Evolutionary conservation across 2,329 filamentous ascomycete species (phyloP), one percentile per base, ranked within the genome.

Genomic region (Fusarium tjaetaba): DNA sequence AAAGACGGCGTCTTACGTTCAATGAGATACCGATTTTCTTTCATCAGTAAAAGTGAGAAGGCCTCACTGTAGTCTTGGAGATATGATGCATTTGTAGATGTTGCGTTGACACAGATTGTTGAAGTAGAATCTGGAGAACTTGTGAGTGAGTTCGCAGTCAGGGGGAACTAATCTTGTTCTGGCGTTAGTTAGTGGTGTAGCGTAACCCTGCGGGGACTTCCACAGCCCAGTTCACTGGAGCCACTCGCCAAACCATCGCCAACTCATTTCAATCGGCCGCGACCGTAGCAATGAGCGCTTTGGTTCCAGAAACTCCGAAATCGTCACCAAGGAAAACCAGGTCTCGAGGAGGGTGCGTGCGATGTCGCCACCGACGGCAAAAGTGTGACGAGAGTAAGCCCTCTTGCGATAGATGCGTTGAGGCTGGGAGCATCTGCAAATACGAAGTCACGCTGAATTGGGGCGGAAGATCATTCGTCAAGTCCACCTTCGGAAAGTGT

Each of bases 371-470:
- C 2, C 65, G 74, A 7, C 70, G 70, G 4, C 72, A 77, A 30
- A 76, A 62, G 41, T 77, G 74, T 48, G 67, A 74, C 9, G 70
- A 75, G 46, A 36, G 63, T 13, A 68, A 71, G 45, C 74, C 74
- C 7, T 65, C 39, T 5, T 77, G 75, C 32, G 51, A 55, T 15
- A 64, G 55, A 56, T 77, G 75, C 11, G 34, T 48, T 13, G 42
- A 55, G 3, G 65, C 72, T 5, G 62, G 48, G 4, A 41, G 45
- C 20, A 14, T 41, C 1, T 77, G 74, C 22, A 59, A 32, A 10
- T 77, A 77, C 38, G 66, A 60, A 28, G 20, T 71, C 18, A 63
- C 62, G 26, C 26, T 73, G 24, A 68, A 57, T 3, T 74, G 71
- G 70, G 71, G 70, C 13, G 71, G 71, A 16, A 60, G 71, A 38